phyloP scores from a whole-genome alignment of 768 basidiomycete genomes.

The Leccinum variicolor region DNA sequence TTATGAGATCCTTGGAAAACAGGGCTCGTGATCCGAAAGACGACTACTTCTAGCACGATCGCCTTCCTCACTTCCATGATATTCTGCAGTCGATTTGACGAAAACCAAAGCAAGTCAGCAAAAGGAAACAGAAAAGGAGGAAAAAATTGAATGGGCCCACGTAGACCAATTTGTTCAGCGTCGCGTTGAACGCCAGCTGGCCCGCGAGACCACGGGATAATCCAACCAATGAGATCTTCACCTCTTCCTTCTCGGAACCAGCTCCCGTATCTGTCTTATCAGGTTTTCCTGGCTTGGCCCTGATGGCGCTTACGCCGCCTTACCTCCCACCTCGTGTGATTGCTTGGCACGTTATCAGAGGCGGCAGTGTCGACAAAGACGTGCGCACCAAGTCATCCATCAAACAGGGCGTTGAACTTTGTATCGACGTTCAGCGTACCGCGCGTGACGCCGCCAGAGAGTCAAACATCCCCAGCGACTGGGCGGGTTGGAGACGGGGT shows the following conservation, averaged over 20 bases:
- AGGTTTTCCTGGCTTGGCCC: too few relatives aligned
- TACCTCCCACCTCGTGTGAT: neutral
- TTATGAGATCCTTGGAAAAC: constrained; percentile 23
- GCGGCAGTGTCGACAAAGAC: constrained; percentile 48
- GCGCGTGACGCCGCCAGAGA: constrained; percentile 4
- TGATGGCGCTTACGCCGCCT: constrained; percentile 5
- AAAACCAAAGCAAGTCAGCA: constrained; percentile 3
- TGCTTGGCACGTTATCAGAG: constrained; percentile 2
- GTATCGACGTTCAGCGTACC: constrained; percentile 14
- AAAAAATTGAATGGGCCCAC: constrained; percentile 45
- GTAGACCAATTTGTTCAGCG: constrained; percentile 81
- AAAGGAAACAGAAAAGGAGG: neutral
- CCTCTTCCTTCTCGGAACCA: constrained; percentile 29
- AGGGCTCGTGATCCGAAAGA: constrained; percentile 64
- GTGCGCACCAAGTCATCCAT: constrained; percentile 58
- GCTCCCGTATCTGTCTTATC: constrained; percentile 7
- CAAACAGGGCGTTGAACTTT: constrained; percentile 62
- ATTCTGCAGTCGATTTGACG: constrained; percentile 38
- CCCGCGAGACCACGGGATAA: constrained; percentile 75
- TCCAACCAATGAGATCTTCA: constrained; percentile 68
- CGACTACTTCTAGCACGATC: constrained; percentile 63
- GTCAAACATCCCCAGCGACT: neutral
- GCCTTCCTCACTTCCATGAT: constrained; percentile 63
- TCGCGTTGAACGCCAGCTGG: constrained; percentile 58
- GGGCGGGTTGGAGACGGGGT: constrained; percentile 18